These are phyloP conservation scores for Phytophthora pistaciae DNA, from an alignment of 352 stramenopile genomes.

Conservation along the genomic window DNA sequence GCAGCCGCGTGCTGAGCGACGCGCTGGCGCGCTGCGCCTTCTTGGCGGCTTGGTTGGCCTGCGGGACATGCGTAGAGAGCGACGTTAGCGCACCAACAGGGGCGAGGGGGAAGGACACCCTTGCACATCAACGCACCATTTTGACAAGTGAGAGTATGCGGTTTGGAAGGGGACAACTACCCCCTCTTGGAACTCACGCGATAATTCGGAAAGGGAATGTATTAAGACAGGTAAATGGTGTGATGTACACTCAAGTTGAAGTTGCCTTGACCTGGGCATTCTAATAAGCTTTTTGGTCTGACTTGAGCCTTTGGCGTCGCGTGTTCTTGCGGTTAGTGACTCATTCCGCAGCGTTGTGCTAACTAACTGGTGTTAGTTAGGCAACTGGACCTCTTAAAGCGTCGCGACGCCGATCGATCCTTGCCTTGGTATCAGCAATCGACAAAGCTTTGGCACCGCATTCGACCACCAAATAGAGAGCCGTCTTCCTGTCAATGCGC, in stretches of 20 bases:
- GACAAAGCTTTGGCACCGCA: not conserved
- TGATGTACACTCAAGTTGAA: not conserved
- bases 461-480: not conserved
- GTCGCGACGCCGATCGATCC: not conserved
- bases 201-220: not conserved
- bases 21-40: slow-evolving; percentile 79
- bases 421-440: not conserved
- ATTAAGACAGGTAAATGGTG: not conserved
- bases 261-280: not conserved
- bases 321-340: no score
- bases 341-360: no score
- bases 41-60: slow-evolving; percentile 90
- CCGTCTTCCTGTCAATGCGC: not conserved
- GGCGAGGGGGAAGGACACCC: slow-evolving; percentile 5
- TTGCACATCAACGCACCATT: not conserved
- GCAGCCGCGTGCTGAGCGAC: slow-evolving; percentile 74
- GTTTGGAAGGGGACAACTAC: not conserved
- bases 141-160: not conserved
- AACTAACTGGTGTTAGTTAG: no score
- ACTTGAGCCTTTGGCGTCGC: no score
- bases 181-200: not conserved
- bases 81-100: not conserved
- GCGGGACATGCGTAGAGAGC: not conserved
- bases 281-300: not conserved
- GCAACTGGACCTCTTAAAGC: not conserved